A percentile compares a stretch with the other conserved stretches of the same genome.
phyloP scores from a whole-genome alignment of 768 basidiomycete genomes.

The Cystofilobasidium capitatum region DNA sequence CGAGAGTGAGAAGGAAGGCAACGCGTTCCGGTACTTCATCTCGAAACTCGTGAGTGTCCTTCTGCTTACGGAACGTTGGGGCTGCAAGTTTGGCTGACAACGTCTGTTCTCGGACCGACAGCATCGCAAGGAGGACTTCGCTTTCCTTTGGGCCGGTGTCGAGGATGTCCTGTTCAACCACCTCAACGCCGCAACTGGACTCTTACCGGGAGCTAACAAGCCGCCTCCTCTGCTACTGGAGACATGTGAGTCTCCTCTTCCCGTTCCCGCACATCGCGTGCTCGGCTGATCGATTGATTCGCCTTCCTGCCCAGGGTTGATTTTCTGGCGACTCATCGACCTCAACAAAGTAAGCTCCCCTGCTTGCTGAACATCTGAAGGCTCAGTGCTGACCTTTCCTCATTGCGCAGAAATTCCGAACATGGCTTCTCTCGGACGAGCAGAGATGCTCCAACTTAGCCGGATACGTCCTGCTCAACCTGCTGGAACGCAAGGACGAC shows the following conservation, averaged over 20 bases:
- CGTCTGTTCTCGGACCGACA: conserved; percentile 34
- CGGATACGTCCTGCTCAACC: conserved; percentile 67
- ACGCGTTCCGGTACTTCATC: conserved; percentile 84
- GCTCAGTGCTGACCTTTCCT: neutral
- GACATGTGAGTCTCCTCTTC: conserved; percentile 50
- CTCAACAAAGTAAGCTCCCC: conserved; percentile 64
- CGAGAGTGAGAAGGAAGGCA: conserved; percentile 53
- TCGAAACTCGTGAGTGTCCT: conserved; percentile 62
- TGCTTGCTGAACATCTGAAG: neutral
- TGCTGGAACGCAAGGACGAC: conserved; percentile 84
- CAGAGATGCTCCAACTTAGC: conserved; percentile 68
- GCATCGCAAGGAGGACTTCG: conserved; percentile 85
- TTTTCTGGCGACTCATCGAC: conserved; percentile 82
- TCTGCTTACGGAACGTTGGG: neutral
- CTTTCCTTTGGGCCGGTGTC: conserved; percentile 69
- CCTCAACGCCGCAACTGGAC: conserved; percentile 58
- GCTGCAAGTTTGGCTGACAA: neutral
- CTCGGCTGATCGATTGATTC: neutral
- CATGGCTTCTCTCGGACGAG: conserved; percentile 61
- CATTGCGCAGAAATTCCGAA: conserved; percentile 70
- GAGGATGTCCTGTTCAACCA: conserved; percentile 49
- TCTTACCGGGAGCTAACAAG: conserved; percentile 76
- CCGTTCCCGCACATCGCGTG: neutral
- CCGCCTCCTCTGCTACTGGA: conserved; percentile 74
- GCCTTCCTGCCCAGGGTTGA: conserved; percentile 31